Evolutionary conservation across 2,329 filamentous ascomycete genomes (phyloP), one percentile per base, ranked within the genome.

Genomic region (Epichloe gansuensis): DNA sequence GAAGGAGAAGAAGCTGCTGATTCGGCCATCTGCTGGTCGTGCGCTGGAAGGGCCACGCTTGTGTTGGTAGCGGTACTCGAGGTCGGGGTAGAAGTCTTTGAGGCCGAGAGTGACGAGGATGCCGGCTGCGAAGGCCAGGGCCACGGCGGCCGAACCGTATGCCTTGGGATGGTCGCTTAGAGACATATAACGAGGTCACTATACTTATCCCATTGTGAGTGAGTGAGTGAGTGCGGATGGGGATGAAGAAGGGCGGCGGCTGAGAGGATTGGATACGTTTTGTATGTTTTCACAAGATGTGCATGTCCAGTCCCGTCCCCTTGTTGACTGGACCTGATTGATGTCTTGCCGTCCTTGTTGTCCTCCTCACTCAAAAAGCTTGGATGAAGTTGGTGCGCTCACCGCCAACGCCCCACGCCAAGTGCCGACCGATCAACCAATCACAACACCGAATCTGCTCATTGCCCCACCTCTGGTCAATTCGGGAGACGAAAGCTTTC

Each of bases 71-170:
- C 80, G 76, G 23, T 74, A 68, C 64, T 89, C 83, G 46, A 89
- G 74, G 58, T 88, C 84, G 1, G 85, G 82, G 60, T 89, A 90
- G 39, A 90, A 67, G 63, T 91, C 86, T 67, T 89, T 89, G 70
- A 88, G 82, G 53, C 84, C 84, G 3, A 93, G 69, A 0, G 88
- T 89, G 52, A 90, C 67, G 49, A 89, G 71, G 50, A 89, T 76
- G 43, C 90, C 89, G 9, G 87, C 76, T n/a, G 84, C 66, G 61
- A 96, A 95, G 62, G 87, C 85, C 21, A 82, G 71, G 52, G 80
- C 74, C 42, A 89, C 66, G 55, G 84, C 87, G 31, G 82, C 78
- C 3, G 76, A 76, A 66, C 80, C 77, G 62, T 83, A 84, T 55
- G 74, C 76, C 62, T 74, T 76, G 27, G 80, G 78, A 56, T 84